Evolutionary conservation across 768 basidiomycete genomes (phyloP), one percentile per base, ranked within the genome.

Genomic region (Myochromella boudieri): DNA sequence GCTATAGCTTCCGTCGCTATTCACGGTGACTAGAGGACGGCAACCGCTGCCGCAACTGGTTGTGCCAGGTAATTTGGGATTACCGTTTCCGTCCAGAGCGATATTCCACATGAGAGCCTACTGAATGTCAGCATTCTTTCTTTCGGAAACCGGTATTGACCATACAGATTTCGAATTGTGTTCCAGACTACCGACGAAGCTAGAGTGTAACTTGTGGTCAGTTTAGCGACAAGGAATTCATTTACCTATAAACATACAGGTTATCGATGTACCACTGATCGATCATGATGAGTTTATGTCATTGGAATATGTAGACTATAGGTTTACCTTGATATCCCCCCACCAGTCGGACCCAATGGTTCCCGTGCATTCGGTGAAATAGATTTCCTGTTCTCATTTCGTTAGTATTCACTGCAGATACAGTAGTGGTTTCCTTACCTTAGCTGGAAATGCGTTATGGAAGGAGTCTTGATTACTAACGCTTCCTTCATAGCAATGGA

Each of bases 311-410:
- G 22, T 27, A 45, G 31, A 20, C 11, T 6, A 22, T 32, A 21
- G 22, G 32, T 52, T 32, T 64, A 81, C 85, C 75, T 89, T 89
- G 63, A 89, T 82, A 54, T 89, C 85, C 38, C 67, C 69, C 87
- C 87, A 91, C 87, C 86, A 90, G 58, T 88, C 84, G 7, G 77
- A 76, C 11, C 84, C 82, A 44, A 77, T 62, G 0, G 74, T 80
- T 5, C 87, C 86, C 1, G 78, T 64, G 57, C 88, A 89, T 62
- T 90, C 87, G 0, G 77, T 76, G 49, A 77, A 74, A 46, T 74
- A 76, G 14, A 77, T 69, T 53, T 66, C 75, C 70, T 74, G 36
- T 36, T 25, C 10, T 12, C 36, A 9, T 26, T 4, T 28, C 15
- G 37, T 12, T 12, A 11, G 21, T 8, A 17, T 6, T 6, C 5